A percentile compares a stretch with the other conserved stretches of the same genome.
Conservation (phyloP, 495 filamentous ascomycete species). For the Podospora pseudoanserina region DNA sequence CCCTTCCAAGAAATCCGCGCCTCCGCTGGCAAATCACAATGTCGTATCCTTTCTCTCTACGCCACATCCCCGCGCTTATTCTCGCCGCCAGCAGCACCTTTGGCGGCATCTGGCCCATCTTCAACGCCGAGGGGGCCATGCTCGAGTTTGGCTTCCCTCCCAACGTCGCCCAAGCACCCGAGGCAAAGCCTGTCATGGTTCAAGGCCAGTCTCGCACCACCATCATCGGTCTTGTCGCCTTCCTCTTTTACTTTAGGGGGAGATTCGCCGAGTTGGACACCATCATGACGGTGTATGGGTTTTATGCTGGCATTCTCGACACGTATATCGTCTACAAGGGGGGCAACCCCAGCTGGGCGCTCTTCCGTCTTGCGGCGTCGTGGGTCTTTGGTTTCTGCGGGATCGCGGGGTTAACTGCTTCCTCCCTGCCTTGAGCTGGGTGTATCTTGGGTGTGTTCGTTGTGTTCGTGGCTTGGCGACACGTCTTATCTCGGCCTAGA, state of each 20-base stretch:
- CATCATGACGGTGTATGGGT: conserved; percentile 30
- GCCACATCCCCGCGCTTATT: conserved; percentile 33
- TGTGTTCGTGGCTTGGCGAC: no score
- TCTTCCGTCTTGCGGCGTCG: conserved; percentile 33
- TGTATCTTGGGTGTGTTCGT: no score
- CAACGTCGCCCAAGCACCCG: conserved; percentile 27
- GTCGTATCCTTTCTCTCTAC: conserved; percentile 14
- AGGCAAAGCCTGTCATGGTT: conserved; percentile 30
- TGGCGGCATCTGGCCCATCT: conserved; percentile 32
- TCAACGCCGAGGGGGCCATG: conserved; percentile 30
- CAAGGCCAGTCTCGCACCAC: conserved; percentile 30
- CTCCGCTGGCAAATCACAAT: not conserved
- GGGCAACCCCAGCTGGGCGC: conserved; percentile 27
- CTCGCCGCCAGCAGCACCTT: conserved; percentile 29
- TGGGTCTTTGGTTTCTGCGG: conserved; percentile 28
- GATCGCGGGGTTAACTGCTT: conserved; percentile 30
- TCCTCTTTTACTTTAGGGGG: conserved; percentile 27
- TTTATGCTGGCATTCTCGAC: conserved; percentile 30
- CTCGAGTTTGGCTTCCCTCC: conserved; percentile 35
- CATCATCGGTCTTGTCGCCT: conserved; percentile 29
- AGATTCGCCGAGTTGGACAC: conserved; percentile 32
- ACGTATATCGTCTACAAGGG: conserved; percentile 36
- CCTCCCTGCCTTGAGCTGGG: not conserved
- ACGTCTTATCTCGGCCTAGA: no score
- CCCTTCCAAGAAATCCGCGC: no score